Evolutionary conservation across 257 asterid species (phyloP), one percentile per base, ranked within the genome.

Genomic region (Handroanthus guayacan): DNA sequence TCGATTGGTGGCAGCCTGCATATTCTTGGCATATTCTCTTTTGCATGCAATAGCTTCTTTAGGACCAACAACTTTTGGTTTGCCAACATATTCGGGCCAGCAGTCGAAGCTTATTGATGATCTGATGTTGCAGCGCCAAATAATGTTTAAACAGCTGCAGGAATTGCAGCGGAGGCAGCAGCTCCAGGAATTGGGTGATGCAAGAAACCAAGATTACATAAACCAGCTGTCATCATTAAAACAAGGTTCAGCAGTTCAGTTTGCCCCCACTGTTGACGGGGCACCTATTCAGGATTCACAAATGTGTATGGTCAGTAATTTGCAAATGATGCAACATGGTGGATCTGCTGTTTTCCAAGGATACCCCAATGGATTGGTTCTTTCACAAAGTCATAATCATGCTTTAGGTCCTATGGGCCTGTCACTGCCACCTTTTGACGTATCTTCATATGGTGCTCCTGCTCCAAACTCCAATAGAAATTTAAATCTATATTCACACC

Each of bases 111-210:
- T 57, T 12, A 52, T 56, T 39, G 75, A 78, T 67, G 55, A 39
- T 77, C 75, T 80, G 75, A 88, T 86, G 93, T 79, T 88, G 83
- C 88, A 88, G 80, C 81, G 91, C 62, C 88, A 88, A 55, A 81
- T 89, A 58, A 80, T 87, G 85, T 79, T 81, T 78, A 87, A 87
- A 71, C 91, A 85, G 79, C 79, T 89, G 79, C 89, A 84, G 75
- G 94, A 87, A 65, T 78, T 85, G 81, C 94, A 81, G 85, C 81
- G 81, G 61, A 83, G 82, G 79, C 88, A 79, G 81, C 88, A 86
- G 76, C 84, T 86, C 69, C 87, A 83, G 79, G 89, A 81, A 63
- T 56, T 79, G 52, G 82, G 76, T 48, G 86, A 83, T 62, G 55
- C 71, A 9, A 72, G 89, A 77, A 82, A 86, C 56, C 90, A 82